These are phyloP conservation scores for Voacanga thouarsii DNA, from an alignment of 257 asterid genomes.

Conservation along the genomic window DNA sequence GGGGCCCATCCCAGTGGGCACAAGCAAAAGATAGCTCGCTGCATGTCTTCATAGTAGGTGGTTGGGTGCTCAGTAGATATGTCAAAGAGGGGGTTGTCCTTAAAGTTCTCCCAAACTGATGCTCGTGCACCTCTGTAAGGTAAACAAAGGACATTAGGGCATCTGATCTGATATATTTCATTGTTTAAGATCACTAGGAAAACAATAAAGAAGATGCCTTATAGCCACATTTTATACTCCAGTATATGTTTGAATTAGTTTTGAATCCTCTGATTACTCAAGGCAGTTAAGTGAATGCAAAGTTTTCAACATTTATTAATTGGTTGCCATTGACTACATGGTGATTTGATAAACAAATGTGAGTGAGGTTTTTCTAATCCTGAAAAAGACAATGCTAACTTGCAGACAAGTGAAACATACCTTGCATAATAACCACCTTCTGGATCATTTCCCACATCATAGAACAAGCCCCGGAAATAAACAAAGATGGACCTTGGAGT, in stretches of 20 bases:
- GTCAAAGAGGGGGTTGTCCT: constrained; percentile 82
- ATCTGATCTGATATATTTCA: neutral
- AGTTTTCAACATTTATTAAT: neutral
- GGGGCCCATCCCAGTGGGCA: constrained; percentile 99
- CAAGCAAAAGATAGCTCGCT: constrained; percentile 76
- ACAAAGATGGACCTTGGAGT: constrained; percentile 91
- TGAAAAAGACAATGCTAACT: neutral
- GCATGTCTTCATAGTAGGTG: constrained; percentile 91
- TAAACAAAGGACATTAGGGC: neutral
- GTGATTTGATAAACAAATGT: neutral
- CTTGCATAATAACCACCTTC: constrained; percentile 95
- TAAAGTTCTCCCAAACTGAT: constrained; percentile 90
- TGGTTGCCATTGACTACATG: neutral
- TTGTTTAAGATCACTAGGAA: neutral
- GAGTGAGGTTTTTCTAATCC: too few species aligned
- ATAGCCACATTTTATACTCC: neutral
- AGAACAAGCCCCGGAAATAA: constrained; percentile 86
- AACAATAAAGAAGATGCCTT: neutral
- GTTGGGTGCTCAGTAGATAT: constrained; percentile 86
- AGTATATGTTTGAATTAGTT: neutral
- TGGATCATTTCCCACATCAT: constrained; percentile 77
- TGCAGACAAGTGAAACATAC: constrained; percentile 22
- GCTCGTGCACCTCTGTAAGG: constrained; percentile 86
- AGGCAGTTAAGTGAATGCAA: neutral
- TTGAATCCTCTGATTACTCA: neutral